Evolutionary conservation across 1,284 basidiomycete species (phyloP).

Genomic region (Naganishia liquefaciens): DNA sequence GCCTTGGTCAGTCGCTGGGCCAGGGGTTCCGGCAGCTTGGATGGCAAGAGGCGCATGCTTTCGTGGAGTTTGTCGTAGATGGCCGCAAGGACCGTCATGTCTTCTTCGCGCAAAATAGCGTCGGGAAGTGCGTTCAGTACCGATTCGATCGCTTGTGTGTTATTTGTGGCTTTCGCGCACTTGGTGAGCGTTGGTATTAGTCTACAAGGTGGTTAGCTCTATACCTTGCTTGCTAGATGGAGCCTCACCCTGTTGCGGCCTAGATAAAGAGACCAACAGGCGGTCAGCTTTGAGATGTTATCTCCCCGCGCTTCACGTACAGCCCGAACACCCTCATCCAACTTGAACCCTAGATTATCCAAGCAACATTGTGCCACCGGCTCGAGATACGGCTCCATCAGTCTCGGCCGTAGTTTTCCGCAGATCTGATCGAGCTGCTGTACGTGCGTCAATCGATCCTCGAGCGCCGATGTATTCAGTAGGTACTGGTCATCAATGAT

Average conservation of each 20-base stretch:
- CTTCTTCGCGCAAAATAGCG: conserved; percentile 23
- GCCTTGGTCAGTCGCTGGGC: conserved; percentile 5
- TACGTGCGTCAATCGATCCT: conserved; percentile 19
- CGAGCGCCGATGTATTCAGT: conserved; percentile 13
- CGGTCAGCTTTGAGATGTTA: not conserved
- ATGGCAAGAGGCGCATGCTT: conserved; percentile 11
- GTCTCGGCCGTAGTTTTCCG: conserved; percentile 4
- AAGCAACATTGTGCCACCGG: conserved; percentile 16
- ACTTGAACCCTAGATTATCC: conserved; percentile 24
- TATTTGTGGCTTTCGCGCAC: conserved; percentile 7
- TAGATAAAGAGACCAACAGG: not conserved
- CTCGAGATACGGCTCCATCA: conserved; percentile 17
- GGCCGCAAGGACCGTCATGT: conserved; percentile 15
- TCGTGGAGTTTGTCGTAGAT: conserved; percentile 19
- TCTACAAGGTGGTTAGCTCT: not conserved
- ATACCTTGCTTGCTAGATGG: too few species aligned
- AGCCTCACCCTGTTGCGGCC: conserved; percentile 11
- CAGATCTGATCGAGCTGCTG: conserved; percentile 15
- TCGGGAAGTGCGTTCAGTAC: conserved; percentile 17
- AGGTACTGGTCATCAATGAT: conserved; percentile 23
- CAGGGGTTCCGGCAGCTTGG: conserved; percentile 14
- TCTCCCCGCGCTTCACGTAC: conserved; percentile 3
- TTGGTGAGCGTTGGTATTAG: conserved; percentile 15
- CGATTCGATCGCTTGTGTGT: not conserved
- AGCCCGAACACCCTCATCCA: conserved; percentile 26